Conservation (phyloP, 2,329 filamentous ascomycete genomes). For the Xylaria sp. region DNA sequence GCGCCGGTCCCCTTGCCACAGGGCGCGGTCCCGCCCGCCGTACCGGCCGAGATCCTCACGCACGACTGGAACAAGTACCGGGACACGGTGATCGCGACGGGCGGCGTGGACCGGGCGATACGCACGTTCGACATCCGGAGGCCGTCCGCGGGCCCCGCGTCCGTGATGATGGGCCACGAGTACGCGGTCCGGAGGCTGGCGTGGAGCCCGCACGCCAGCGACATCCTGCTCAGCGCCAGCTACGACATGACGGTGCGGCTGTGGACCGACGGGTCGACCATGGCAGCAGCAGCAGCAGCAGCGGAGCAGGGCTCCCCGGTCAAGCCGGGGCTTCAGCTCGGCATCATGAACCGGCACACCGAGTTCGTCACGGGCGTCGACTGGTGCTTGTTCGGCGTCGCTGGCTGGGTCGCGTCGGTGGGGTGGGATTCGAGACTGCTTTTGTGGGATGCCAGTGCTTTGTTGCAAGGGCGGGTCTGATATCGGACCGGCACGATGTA, state of each 20-base stretch:
- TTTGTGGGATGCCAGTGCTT: constrained; percentile 79
- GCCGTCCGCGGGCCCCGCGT: constrained; percentile 70
- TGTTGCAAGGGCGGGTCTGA: constrained; percentile 31
- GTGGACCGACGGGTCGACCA: constrained; percentile 75
- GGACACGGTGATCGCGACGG: constrained; percentile 80
- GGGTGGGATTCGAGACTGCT: constrained; percentile 93
- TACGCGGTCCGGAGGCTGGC: constrained; percentile 85
- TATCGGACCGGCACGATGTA: too few relatives aligned
- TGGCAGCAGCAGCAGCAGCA: too few relatives aligned
- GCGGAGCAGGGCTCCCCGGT: constrained; percentile 39
- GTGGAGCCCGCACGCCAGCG: constrained; percentile 93
- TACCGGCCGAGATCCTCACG: constrained; percentile 83
- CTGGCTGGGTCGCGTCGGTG: constrained; percentile 92
- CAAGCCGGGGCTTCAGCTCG: constrained; percentile 70
- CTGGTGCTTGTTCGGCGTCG: constrained; percentile 95
- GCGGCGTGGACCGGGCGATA: constrained; percentile 83
- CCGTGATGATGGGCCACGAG: constrained; percentile 80
- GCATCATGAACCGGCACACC: constrained; percentile 88
- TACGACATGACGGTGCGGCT: constrained; percentile 98
- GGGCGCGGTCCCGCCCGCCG: constrained; percentile 40
- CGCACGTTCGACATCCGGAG: constrained; percentile 89
- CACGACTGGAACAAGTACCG: constrained; percentile 99
- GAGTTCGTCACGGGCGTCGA: constrained; percentile 97
- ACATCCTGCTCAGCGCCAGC: constrained; percentile 84
- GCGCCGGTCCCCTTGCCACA: constrained; percentile 48